phyloP scores from a whole-genome alignment of 2,329 filamentous ascomycete genomes.

The Fusarium sambucinum region DNA sequence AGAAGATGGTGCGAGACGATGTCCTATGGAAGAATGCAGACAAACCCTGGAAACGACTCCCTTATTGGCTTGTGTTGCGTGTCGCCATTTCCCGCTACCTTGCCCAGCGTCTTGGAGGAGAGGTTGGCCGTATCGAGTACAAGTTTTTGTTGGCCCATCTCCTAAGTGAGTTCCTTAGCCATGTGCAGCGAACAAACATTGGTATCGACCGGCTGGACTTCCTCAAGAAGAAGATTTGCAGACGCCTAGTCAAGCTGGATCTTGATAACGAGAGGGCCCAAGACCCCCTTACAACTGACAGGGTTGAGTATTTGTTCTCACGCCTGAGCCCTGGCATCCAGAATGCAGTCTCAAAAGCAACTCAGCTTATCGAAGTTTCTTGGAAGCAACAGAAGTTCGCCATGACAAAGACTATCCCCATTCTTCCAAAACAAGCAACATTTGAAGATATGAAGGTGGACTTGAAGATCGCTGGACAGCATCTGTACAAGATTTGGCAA shows the following conservation, averaged over 20 bases:
- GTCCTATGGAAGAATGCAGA: slow-evolving; percentile 63
- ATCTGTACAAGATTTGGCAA: slow-evolving; percentile 24
- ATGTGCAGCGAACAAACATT: slow-evolving; percentile 41
- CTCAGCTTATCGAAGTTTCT: slow-evolving; percentile 27
- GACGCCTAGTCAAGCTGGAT: slow-evolving; percentile 45
- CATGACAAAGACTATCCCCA: slow-evolving; percentile 39
- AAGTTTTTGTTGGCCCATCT: slow-evolving; percentile 67
- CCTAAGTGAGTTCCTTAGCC: slow-evolving; percentile 60
- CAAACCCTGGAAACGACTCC: slow-evolving; percentile 72
- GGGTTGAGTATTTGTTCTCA: slow-evolving; percentile 37
- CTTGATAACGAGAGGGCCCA: slow-evolving; percentile 33
- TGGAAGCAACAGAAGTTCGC: slow-evolving; percentile 41
- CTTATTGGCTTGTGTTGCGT: slow-evolving; percentile 72
- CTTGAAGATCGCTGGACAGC: slow-evolving; percentile 32
- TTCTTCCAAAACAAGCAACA: slow-evolving; percentile 36
- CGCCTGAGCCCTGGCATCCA: slow-evolving; percentile 26
- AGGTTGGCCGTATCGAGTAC: slow-evolving; percentile 58
- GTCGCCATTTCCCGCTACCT: slow-evolving; percentile 69
- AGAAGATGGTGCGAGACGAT: slow-evolving; percentile 72
- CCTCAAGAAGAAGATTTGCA: slow-evolving; percentile 46
- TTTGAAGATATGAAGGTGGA: slow-evolving; percentile 33
- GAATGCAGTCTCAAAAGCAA: slow-evolving; percentile 19
- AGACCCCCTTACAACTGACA: slow-evolving; percentile 7
- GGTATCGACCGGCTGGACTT: slow-evolving; percentile 38
- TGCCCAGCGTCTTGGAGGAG: slow-evolving; percentile 50